Evolutionary conservation across 1,284 basidiomycete genomes (phyloP), one percentile per base, ranked within the genome.

Genomic region (Ceratobasidium papillatum): DNA sequence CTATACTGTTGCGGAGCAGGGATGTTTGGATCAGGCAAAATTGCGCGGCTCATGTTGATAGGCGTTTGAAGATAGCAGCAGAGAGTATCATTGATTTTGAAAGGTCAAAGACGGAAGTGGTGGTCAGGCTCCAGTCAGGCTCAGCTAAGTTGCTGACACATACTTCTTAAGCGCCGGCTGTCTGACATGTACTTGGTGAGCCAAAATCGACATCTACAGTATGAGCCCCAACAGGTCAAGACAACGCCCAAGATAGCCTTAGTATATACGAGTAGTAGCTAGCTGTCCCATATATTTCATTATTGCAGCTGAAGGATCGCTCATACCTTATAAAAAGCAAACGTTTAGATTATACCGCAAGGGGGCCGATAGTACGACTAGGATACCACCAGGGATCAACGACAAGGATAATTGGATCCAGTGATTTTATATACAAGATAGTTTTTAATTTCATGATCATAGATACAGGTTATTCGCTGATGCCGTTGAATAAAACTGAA

Each of bases 1-100:
- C 86, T 82, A 79, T 84, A 86, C 73, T 86, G 82, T 77, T 85
- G 84, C 30, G 78, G 78, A 19, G 79, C 78, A 8, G 79, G 77
- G 12, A 77, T 74, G 68, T 79, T 74, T 2, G 68, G 68, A 25
- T 71, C 68, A 14, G 68, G 68, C 5, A 71, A 38, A 47, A 71
- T 61, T 9, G 45, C 36, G 7, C 68, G 68, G 58, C 30, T 71
- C 56, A 61, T 71, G 34, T n/a, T 43, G 22, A 58, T 58, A n/a
- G 32, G 17, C 27, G 30, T 36, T 12, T 3, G 17, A 34, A 4
- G 3, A 14, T n/a, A 58, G 34, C 54, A 36, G 17, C 14, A 58
- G 4, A 58, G 17, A 58, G 25, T 19, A 34, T 17, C 54, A 58
- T 58, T 58, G 32, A 27, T 54, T 54, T 54, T 11, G 30, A 14